A percentile compares a stretch with the other conserved stretches of the same genome.
Evolutionary conservation across 495 filamentous ascomycete species (phyloP).

Genomic region (Penicillium waksmanii): DNA sequence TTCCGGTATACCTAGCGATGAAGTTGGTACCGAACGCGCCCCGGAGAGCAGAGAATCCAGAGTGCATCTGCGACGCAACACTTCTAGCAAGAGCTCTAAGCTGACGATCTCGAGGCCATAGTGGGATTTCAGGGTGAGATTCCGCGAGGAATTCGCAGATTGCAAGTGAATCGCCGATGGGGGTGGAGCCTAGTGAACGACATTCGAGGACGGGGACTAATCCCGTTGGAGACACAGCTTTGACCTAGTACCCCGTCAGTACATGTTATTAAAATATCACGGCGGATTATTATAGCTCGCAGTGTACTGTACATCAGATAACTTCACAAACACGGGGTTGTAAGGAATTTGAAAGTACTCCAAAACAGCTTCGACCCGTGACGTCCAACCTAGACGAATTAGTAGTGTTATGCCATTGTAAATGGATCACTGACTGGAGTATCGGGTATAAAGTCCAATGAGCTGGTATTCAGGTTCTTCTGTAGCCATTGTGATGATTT

Average conservation of each 20-base stretch:
- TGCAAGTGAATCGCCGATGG: conserved; percentile 55
- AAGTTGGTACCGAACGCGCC: conserved; percentile 50
- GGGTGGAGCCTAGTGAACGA: conserved; percentile 27
- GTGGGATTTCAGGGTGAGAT: conserved; percentile 38
- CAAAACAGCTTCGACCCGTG: conserved; percentile 39
- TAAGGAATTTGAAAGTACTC: conserved; percentile 43
- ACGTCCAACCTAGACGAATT: conserved; percentile 37
- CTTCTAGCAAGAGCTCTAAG: conserved; percentile 55
- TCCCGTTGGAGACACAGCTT: conserved; percentile 33
- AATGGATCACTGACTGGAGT: conserved; percentile 32
- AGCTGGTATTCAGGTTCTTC: conserved; percentile 34
- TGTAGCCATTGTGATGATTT: conserved; percentile 11
- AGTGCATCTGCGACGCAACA: conserved; percentile 59
- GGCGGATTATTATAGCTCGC: neutral
- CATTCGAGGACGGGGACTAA: conserved; percentile 39
- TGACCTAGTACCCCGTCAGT: conserved; percentile 21
- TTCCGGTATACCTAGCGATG: conserved; percentile 39
- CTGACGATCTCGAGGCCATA: conserved; percentile 49
- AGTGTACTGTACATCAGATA: conserved; percentile 26
- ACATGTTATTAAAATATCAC: conserved; percentile 2
- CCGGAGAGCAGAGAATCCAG: conserved; percentile 51
- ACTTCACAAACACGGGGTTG: conserved; percentile 24
- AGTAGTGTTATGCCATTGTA: neutral
- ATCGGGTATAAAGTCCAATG: conserved; percentile 37
- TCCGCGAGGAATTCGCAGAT: conserved; percentile 60